Conservation (phyloP, 108 stramenopile species). For the Pseudonitzschia delicatissima region DNA sequence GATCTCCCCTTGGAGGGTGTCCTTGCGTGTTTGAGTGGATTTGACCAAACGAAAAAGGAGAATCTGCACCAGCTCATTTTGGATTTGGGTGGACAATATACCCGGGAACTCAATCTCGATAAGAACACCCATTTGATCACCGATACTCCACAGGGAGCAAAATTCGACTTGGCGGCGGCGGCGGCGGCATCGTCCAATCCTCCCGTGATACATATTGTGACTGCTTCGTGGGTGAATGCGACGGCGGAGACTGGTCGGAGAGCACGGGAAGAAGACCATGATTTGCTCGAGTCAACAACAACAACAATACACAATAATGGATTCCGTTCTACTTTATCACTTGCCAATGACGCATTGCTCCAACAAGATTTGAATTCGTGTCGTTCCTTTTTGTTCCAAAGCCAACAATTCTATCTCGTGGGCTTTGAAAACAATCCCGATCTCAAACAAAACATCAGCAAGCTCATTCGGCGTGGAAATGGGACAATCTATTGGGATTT, state of each 20-base stretch:
- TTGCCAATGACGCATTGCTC: not conserved
- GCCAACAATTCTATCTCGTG: constrained; percentile 22
- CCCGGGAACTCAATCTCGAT: constrained; percentile 37
- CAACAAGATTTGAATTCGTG: not conserved
- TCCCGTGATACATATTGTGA: constrained; percentile 33
- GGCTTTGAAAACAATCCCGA: constrained; percentile 30
- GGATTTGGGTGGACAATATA: constrained; percentile 40
- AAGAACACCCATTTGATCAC: constrained; percentile 52
- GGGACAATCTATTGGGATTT: constrained; percentile 73
- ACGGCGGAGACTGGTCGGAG: constrained; percentile 13
- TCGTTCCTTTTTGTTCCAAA: constrained; percentile 17
- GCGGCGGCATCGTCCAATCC: constrained; percentile 7
- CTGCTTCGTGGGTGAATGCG: constrained; percentile 37
- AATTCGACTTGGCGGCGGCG: constrained; percentile 37
- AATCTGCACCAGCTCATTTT: constrained; percentile 32
- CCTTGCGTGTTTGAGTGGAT: constrained; percentile 42
- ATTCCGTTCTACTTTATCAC: not conserved
- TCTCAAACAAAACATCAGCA: constrained; percentile 28
- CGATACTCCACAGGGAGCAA: constrained; percentile 34
- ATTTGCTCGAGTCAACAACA: not conserved
- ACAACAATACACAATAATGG: not conserved
- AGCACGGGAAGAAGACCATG: constrained; percentile 24
- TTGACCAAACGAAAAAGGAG: constrained; percentile 29
- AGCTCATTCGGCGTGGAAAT: constrained; percentile 51
- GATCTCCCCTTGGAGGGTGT: constrained; percentile 30